Conservation (phyloP, 371 early-diverging fungal genomes). For the Mortierella sp. region DNA sequence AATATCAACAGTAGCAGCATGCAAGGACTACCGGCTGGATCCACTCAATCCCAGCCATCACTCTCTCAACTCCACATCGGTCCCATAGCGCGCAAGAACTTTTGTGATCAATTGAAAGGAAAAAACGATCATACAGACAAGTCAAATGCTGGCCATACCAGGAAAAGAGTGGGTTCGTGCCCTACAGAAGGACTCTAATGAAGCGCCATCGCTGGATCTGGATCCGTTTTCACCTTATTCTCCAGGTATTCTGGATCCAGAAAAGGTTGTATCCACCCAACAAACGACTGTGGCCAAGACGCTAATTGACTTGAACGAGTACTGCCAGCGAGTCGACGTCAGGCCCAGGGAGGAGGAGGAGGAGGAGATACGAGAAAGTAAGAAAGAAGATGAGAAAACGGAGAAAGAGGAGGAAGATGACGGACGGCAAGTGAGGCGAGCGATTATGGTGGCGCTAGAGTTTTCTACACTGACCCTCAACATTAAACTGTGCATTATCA, state of each 20-base stretch:
- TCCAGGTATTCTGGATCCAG: constrained; percentile 17
- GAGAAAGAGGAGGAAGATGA: background rate
- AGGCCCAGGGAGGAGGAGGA: constrained; percentile 27
- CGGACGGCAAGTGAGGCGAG: background rate
- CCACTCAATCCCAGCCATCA: constrained; percentile 5
- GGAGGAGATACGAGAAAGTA: background rate
- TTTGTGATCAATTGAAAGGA: constrained; percentile 21
- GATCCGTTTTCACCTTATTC: constrained; percentile 40
- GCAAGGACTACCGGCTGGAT: no score
- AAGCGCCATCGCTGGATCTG: constrained; percentile 27
- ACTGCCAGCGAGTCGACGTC: constrained; percentile 11
- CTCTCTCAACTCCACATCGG: constrained; percentile 19
- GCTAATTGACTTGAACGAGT: constrained; percentile 19
- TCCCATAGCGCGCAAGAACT: constrained; percentile 40
- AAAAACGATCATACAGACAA: background rate
- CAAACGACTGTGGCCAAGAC: background rate
- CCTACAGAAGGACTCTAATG: background rate
- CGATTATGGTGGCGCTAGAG: no score
- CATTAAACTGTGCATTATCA: no score
- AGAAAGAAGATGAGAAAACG: background rate
- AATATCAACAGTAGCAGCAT: no score
- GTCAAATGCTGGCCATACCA: constrained; percentile 8
- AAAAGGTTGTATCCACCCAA: background rate
- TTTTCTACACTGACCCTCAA: no score
- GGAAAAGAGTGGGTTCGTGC: constrained; percentile 15